Base-by-base conservation (phyloP, 805 yeast genomes). In the Geotrichum ghanense region DNA sequence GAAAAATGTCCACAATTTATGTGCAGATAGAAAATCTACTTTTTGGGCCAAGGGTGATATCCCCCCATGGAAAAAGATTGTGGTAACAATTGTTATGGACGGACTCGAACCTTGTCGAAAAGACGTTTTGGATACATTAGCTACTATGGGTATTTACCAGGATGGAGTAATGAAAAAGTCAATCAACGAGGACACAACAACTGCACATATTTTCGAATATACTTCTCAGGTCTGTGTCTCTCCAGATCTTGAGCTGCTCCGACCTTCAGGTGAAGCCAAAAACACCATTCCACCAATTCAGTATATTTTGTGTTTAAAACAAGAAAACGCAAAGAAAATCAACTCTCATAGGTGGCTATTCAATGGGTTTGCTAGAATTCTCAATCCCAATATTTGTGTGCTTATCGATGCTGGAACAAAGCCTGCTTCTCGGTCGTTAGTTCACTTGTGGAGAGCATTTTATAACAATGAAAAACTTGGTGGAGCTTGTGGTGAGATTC, bases 401-500 rank as follows among this genome's bases (percentile, higher is more conserved):
- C 66, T 78, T 40, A 64, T 78, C 22, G 84, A 78, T 57, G 81
- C 81, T 19, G 84, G 84, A 45, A 78, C 84, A 14, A 75, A 75
- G 54, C 84, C 84, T 1, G 67, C 75, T 1, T 71, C 74, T 20
- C 75, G 73, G 52, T 71, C 83, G 3, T 63, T 78, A 47, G 71
- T 73, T 49, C 72, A 76, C 51, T 66, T 78, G 46, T 78, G 84
- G 84, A 74, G 75, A 52, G 81, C 78, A 43, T 79, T 78, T 51
- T 75, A 77, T 59, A 65, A 68, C 49, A 76, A 79, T 55, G 70
- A 72, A 7, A 70, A 70, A 48, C 78, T 79, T 22, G 84, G 83
- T 3, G 84, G 84, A 21, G 83, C 83, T 3, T 78, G 83, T 64
- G 84, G 84, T n/a, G 84, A 78, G 55, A 78, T 78, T 56, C 78